These are phyloP conservation scores for Candida jianshihensis DNA, from an alignment of 805 yeast genomes.

Conservation along the genomic window DNA sequence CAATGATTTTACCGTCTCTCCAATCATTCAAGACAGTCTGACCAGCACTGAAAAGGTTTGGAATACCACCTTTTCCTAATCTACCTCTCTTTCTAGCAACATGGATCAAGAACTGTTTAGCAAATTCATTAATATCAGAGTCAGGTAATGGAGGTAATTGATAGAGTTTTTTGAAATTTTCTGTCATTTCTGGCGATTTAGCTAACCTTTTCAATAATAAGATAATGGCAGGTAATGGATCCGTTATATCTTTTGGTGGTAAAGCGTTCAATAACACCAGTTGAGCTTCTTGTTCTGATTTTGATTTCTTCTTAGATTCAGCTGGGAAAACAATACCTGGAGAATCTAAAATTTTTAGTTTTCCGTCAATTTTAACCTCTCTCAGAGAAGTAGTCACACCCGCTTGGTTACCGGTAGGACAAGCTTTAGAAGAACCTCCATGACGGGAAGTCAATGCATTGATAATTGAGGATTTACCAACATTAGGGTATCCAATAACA, in stretches of 20 bases:
- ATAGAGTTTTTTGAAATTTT: constrained; percentile 65
- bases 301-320: constrained; percentile 45
- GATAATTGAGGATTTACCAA: constrained; percentile 41
- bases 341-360: constrained; percentile 83
- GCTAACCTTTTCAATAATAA: constrained; percentile 70
- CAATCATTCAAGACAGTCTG: constrained; percentile 80
- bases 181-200: constrained; percentile 70
- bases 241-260: constrained; percentile 78
- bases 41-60: constrained; percentile 84
- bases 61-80: constrained; percentile 87
- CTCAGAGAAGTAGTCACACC: constrained; percentile 92
- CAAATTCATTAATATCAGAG: constrained; percentile 63
- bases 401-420: constrained; percentile 97
- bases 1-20: constrained; percentile 92
- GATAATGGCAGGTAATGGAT: constrained; percentile 78
- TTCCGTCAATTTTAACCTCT: constrained; percentile 87
- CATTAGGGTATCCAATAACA: constrained; percentile 94
- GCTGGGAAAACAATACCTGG: constrained; percentile 96
- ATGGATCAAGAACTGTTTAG: constrained; percentile 83
- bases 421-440: constrained; percentile 63
- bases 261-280: constrained; percentile 81
- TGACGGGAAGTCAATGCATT: constrained; percentile 83
- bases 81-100: constrained; percentile 91
- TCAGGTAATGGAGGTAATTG: constrained; percentile 76
- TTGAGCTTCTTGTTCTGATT: constrained; percentile 75